These are phyloP conservation scores for Fraxinus sp. DNA, from an alignment of 305 asterid species.

Conservation along the genomic window DNA sequence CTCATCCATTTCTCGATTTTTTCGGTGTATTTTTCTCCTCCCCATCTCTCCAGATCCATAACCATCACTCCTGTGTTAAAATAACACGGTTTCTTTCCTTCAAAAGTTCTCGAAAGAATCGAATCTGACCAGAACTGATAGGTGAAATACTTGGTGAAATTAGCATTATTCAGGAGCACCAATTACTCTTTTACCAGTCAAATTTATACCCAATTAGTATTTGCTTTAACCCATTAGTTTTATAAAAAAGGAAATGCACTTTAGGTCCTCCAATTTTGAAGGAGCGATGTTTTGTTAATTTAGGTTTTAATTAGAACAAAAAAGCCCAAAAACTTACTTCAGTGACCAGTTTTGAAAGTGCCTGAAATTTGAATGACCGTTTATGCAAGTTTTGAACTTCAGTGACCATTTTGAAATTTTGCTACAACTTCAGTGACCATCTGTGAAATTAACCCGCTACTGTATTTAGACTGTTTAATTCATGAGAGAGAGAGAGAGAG, in stretches of 20 bases:
- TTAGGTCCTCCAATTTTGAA: no score
- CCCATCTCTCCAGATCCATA: slow-evolving; percentile 63
- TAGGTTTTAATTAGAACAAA: no score
- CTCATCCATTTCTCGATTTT: slow-evolving; percentile 72
- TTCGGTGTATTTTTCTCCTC: slow-evolving; percentile 45
- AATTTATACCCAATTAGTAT: slow-evolving; percentile 13
- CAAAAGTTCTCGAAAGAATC: slow-evolving; percentile 33
- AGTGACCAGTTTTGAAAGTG: no score
- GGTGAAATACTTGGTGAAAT: slow-evolving; percentile 51
- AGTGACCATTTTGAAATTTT: no score
- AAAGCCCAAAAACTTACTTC: no score
- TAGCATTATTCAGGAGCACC: slow-evolving; percentile 66
- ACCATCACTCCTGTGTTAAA: slow-evolving; percentile 81
- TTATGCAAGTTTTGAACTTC: no score
- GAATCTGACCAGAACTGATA: slow-evolving; percentile 51
- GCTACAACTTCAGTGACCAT: no score
- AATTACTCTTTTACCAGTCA: slow-evolving; percentile 44
- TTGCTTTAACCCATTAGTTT: no score
- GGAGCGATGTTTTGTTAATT: no score
- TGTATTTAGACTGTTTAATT: not conserved
- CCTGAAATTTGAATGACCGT: no score
- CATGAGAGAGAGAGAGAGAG: not conserved
- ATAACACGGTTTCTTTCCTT: slow-evolving; percentile 59
- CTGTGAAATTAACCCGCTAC: no score
- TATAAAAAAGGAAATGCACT: no score